Conservation (phyloP, 306 rosid species). For the Quercus rubra region DNA sequence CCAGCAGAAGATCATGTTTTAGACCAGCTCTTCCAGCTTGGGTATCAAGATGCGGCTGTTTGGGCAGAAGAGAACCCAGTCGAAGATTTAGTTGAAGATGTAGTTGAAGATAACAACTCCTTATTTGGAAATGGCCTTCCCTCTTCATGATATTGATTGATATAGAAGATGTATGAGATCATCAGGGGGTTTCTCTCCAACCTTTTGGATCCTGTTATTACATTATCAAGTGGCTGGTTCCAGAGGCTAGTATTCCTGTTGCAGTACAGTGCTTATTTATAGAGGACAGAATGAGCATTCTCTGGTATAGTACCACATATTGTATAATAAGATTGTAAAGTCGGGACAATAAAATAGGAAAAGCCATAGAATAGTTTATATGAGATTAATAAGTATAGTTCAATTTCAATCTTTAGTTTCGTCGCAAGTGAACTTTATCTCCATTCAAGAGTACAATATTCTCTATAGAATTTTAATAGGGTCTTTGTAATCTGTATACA, state of each 20-base stretch:
- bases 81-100: conserved; percentile 43
- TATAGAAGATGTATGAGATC: conserved; percentile 15
- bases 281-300: background rate
- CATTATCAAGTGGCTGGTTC: conserved; percentile 16
- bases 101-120: conserved; percentile 50
- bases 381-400: background rate
- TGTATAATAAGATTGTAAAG: conserved; percentile 12
- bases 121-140: conserved; percentile 26
- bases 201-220: conserved; percentile 18
- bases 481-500: background rate
- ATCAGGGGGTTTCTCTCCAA: background rate
- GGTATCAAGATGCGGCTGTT: conserved; percentile 78
- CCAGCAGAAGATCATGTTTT: conserved; percentile 82
- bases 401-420: background rate
- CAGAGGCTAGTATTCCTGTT: background rate
- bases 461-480: background rate
- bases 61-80: conserved; percentile 86
- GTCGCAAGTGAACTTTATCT: background rate
- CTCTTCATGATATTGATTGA: background rate
- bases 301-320: background rate
- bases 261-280: background rate
- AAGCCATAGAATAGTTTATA: background rate
- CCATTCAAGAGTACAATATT: background rate
- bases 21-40: conserved; percentile 75
- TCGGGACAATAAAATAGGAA: background rate